These are phyloP conservation scores for Mycocalia duriaeana DNA, from an alignment of 1,284 basidiomycete genomes.

Conservation along the genomic window DNA sequence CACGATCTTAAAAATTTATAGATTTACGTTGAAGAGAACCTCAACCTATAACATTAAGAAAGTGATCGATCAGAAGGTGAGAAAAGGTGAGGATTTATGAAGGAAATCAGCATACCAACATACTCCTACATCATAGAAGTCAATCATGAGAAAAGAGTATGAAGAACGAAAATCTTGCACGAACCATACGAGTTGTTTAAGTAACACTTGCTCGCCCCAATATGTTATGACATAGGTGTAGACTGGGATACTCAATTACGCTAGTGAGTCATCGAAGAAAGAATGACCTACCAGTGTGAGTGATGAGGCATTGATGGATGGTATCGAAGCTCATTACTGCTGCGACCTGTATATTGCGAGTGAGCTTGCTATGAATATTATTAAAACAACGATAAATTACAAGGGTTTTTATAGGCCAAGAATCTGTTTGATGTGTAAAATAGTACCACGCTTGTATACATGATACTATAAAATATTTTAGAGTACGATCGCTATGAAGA, in stretches of 20 bases:
- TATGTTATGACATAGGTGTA: conserved; percentile 52
- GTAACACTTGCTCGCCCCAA: conserved; percentile 32
- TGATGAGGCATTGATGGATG: conserved; percentile 50
- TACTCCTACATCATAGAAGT: conserved; percentile 33
- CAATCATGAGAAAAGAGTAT: not conserved
- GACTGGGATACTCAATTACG: conserved; percentile 26
- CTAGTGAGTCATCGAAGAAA: not conserved
- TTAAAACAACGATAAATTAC: conserved; percentile 24
- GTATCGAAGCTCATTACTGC: conserved; percentile 46
- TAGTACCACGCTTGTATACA: conserved; percentile 55
- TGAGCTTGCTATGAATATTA: not conserved
- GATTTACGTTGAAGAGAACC: conserved; percentile 47
- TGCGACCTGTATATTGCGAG: conserved; percentile 33
- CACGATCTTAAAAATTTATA: conserved; percentile 1
- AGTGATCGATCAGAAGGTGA: conserved; percentile 2
- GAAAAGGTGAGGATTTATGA: not conserved
- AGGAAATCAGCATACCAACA: conserved; percentile 32
- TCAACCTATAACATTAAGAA: conserved; percentile 31
- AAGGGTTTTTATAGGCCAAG: conserved; percentile 38
- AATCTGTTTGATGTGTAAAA: conserved; percentile 45
- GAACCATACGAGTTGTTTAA: conserved; percentile 42
- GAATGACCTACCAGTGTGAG: conserved; percentile 39
- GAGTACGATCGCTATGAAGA: not conserved
- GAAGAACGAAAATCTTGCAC: conserved; percentile 10
- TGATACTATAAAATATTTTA: conserved; percentile 36